These are phyloP conservation scores for Capronia coronata DNA, from an alignment of 2,329 filamentous ascomycete species.

Conservation along the genomic window DNA sequence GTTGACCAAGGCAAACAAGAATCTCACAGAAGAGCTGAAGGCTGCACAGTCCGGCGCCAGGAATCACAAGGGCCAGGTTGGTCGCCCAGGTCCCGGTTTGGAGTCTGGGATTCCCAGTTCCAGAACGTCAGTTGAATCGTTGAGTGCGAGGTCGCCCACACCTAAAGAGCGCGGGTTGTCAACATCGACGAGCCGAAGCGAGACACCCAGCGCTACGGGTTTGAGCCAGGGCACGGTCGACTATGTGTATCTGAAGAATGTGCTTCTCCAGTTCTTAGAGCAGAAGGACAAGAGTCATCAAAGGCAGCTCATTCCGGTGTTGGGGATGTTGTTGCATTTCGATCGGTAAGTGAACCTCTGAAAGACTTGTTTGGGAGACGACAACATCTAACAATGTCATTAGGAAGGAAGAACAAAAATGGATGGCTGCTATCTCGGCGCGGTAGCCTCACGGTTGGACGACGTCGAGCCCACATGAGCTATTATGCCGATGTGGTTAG, in stretches of 20 bases:
- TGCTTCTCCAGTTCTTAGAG: slow-evolving; percentile 60
- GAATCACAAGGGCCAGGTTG: slow-evolving; percentile 23
- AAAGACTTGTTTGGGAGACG: not conserved
- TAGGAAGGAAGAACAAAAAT: slow-evolving; percentile 75
- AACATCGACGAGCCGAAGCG: slow-evolving; percentile 32
- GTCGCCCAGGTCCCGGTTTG: slow-evolving; percentile 29
- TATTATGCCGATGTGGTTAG: too few relatives aligned
- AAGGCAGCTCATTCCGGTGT: slow-evolving; percentile 58
- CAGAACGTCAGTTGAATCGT: slow-evolving; percentile 54
- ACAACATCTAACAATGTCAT: slow-evolving; percentile 3
- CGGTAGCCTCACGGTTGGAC: slow-evolving; percentile 30
- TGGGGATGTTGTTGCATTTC: slow-evolving; percentile 61
- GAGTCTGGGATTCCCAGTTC: slow-evolving; percentile 48
- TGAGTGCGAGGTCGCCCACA: slow-evolving; percentile 33
- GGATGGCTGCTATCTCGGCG: slow-evolving; percentile 66
- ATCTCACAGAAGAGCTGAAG: slow-evolving; percentile 54
- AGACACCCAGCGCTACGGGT: slow-evolving; percentile 33
- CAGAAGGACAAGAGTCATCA: slow-evolving; percentile 63
- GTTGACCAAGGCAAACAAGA: slow-evolving; percentile 61
- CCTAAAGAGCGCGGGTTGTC: slow-evolving; percentile 38
- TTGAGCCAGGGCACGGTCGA: slow-evolving; percentile 41
- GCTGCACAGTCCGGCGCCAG: slow-evolving; percentile 38
- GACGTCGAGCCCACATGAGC: too few relatives aligned
- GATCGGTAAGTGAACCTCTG: slow-evolving; percentile 47
- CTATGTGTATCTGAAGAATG: slow-evolving; percentile 61